Base-by-base conservation (phyloP, 176 grass and related monocot genomes). In the Aegilops longissima region DNA sequence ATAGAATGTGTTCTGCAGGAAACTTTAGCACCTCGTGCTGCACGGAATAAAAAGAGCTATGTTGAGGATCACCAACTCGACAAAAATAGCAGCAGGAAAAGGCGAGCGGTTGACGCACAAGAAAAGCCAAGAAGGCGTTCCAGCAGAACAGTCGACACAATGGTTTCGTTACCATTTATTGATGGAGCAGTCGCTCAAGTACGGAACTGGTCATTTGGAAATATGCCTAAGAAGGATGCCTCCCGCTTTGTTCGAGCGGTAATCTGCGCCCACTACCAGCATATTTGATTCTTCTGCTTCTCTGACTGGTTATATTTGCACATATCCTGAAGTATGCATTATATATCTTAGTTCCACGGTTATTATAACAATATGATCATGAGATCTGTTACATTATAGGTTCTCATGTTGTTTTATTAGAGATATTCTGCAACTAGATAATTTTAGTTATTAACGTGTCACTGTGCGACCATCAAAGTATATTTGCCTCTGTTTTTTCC, bases 21-120 rank as follows among this genome's bases (percentile, higher is more conserved):
- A 89, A 93, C 92, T 51, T 90, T 99, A 85, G 97, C 97, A 73
- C 97, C 97, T 87, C 93, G 97, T 64, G 97, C 97, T 94, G 97
- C 97, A 66, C 90, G 97, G 80, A 99, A 78, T 89, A 96, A 76
- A 49, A 92, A 89, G 83, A 99, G 92, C 67, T 99, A 99, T 83
- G 90, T 95, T 83, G 97, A 99, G 87, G 91, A 96, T 86, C 87
- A 82, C 74, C 88, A 86, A 49, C 79, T 93, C 12, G 88, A 93
- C 73, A 94, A 91, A 90, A 91, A 51, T 61, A 87, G 72, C 52
- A 88, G 67, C 77, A 90, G 92, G 78, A 99, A 90, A 94, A 96
- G 90, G 56, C 86, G 91, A 61, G 79, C 64, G 11, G 61, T 87
- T 24, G 94, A 98, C 45, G 86, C 71, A 75, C 88, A 89, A 84